Evolutionary conservation across 1,284 basidiomycete species (phyloP).

Genomic region (Tausonia pullulans): DNA sequence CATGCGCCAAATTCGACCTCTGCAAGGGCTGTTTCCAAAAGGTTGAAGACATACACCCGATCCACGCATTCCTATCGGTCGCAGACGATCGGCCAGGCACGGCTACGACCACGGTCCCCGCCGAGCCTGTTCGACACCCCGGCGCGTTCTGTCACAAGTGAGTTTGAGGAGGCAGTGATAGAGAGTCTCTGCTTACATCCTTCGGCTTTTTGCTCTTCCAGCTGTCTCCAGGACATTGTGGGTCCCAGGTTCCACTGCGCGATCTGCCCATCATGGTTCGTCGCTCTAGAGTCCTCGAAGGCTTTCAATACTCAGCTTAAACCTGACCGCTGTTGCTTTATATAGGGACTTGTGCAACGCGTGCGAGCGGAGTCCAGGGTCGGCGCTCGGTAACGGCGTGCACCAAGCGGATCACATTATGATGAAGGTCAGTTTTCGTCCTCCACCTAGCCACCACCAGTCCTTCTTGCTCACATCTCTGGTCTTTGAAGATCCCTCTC

Average conservation of each 20-base stretch:
- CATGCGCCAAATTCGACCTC: constrained; percentile 63
- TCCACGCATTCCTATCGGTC: constrained; percentile 67
- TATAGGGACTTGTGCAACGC: constrained; percentile 56
- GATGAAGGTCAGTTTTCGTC: constrained; percentile 56
- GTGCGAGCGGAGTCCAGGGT: constrained; percentile 63
- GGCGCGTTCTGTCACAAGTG: constrained; percentile 48
- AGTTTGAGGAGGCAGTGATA: constrained; percentile 25
- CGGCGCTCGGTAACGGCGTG: constrained; percentile 20
- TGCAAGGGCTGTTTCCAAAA: constrained; percentile 41
- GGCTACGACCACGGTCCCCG: constrained; percentile 19
- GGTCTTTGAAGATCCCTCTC: constrained; percentile 55
- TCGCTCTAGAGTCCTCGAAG: neutral
- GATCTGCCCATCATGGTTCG: constrained; percentile 48
- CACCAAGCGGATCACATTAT: constrained; percentile 55
- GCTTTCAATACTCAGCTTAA: neutral
- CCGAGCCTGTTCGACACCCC: constrained; percentile 27
- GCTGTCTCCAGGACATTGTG: constrained; percentile 75
- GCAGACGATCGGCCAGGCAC: constrained; percentile 39
- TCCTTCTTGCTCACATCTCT: too few relatives aligned
- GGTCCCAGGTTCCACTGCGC: constrained; percentile 82
- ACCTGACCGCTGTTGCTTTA: constrained; percentile 4
- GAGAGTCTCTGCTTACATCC: neutral
- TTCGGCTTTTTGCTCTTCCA: constrained; percentile 28
- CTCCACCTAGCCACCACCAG: neutral
- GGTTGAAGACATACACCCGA: constrained; percentile 79